Conservation (phyloP, 1,139 yeast species). For the Candida glucosophila region DNA sequence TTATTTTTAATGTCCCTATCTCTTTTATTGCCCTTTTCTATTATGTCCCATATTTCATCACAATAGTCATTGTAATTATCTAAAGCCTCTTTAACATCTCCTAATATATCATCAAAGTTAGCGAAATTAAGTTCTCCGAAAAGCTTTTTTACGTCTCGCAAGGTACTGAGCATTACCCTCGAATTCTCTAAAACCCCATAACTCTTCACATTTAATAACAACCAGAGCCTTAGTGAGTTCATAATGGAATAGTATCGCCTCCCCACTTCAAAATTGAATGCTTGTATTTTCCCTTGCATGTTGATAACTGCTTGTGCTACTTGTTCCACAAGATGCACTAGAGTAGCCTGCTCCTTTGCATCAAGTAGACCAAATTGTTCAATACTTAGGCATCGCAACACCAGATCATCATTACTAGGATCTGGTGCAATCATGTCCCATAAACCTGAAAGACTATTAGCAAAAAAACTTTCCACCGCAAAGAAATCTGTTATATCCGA, state of each 20-base stretch:
- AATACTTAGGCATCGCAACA: constrained; percentile 3
- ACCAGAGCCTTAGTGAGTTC: constrained; percentile 3
- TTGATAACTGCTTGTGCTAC: constrained; percentile 2
- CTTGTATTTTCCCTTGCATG: constrained; percentile 3
- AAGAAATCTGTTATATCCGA: constrained; percentile 5
- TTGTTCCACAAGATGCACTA: constrained; percentile 3
- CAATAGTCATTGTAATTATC: constrained; percentile 5
- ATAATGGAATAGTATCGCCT: constrained; percentile 3
- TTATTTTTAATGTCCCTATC: background rate
- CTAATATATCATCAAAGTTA: constrained; percentile 4
- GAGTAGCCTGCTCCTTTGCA: constrained; percentile 2
- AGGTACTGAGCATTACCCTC: constrained; percentile 5
- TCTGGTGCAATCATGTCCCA: constrained; percentile 4
- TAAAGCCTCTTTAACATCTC: constrained; percentile 5
- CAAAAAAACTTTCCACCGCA: constrained; percentile 5
- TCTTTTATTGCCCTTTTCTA: background rate
- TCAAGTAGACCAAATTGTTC: constrained; percentile 2
- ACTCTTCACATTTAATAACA: constrained; percentile 5
- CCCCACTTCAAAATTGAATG: constrained; percentile 3
- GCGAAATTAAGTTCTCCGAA: constrained; percentile 4
- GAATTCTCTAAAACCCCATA: constrained; percentile 5
- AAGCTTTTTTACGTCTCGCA: constrained; percentile 4
- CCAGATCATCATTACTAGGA: constrained; percentile 2
- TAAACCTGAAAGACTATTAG: constrained; percentile 4
- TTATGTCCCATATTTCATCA: constrained; percentile 1